Evolutionary conservation across 2,329 filamentous ascomycete genomes (phyloP).

Genomic region (Botrytis deweyae): DNA sequence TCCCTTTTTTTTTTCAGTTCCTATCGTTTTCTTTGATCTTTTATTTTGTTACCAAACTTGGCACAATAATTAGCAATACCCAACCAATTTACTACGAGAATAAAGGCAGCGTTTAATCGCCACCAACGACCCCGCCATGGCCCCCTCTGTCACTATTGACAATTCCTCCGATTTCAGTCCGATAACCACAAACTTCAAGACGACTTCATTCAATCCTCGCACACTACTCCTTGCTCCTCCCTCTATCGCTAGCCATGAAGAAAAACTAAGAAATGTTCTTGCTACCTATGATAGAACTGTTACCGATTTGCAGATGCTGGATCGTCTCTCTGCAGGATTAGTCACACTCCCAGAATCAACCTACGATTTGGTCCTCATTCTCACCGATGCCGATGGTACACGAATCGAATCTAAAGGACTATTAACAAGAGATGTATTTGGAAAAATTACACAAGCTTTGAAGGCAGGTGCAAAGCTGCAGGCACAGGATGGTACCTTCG

Average conservation of each 20-base stretch:
- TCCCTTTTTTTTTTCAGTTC: not conserved
- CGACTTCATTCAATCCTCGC: constrained; percentile 42
- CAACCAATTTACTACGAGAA: not conserved
- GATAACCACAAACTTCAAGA: constrained; percentile 27
- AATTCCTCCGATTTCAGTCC: constrained; percentile 38
- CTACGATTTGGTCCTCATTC: constrained; percentile 82
- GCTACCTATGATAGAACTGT: constrained; percentile 68
- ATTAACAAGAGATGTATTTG: constrained; percentile 67
- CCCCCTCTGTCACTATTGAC: constrained; percentile 38
- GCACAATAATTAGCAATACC: not conserved
- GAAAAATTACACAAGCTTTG: constrained; percentile 67
- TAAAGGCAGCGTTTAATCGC: not conserved
- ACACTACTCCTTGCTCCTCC: constrained; percentile 88
- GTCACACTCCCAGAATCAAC: constrained; percentile 72
- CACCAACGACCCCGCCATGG: constrained; percentile 29
- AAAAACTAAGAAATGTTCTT: constrained; percentile 70
- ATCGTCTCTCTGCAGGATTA: constrained; percentile 80
- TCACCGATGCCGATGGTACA: constrained; percentile 73
- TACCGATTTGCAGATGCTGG: constrained; percentile 96
- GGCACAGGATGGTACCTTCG: constrained; percentile 66
- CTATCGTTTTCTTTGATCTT: not conserved
- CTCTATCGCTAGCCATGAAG: constrained; percentile 81
- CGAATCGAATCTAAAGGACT: constrained; percentile 61
- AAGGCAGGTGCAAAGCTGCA: constrained; percentile 66
- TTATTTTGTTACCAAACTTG: not conserved